Evolutionary conservation across 2,329 filamentous ascomycete species (phyloP), one percentile per base, ranked within the genome.

Genomic region (Aspergillus caelatus): DNA sequence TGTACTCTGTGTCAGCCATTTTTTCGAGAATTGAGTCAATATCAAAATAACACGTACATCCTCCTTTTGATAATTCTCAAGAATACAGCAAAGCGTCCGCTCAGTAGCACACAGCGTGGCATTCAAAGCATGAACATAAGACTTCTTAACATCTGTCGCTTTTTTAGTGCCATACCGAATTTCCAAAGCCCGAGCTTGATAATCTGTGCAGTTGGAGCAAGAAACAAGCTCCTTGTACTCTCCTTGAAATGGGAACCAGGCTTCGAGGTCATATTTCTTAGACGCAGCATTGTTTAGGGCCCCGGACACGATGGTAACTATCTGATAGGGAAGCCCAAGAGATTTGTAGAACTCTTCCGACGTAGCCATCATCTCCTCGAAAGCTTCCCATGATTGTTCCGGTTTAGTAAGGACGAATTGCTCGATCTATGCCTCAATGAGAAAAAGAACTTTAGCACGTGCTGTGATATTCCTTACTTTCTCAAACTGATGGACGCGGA

Each of bases 191-290:
- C 95, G 88, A 28, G 93, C 93, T 83, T 99, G 95, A 83, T 98
- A 98, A 78, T 98, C 94, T 52, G 93, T 96, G 84, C 95, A 99
- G 82, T 99, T 99, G 65, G 93, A 96, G 86, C 94, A 97, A 23
- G 92, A 96, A 57, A 98, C 95, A 32, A 99, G 87, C 82, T 98
- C 95, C 82, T 98, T 98, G 86, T 98, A 99, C 80, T 98, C 95
- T 72, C 91, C 91, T 79, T 98, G 94, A 84, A 91, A 96, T 19
- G 93, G 93, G 79, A 96, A 97, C 92, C 93, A 96, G 3, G 95
- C 94, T 78, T 99, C 95, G 26, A 99, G 85, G 75, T 99, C 95
- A 77, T 90, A 94, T 81, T 99, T 99, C 86, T 97, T 97, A 32
- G 92, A 84, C 4, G 90, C 90, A 1, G 91, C 91, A 71, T 94